Percentiles rank a stretch among this genome's conserved stretches.
These are phyloP conservation scores for Helotiales sp. DNA, from an alignment of 2,329 filamentous ascomycete species.

Conservation along the genomic window DNA sequence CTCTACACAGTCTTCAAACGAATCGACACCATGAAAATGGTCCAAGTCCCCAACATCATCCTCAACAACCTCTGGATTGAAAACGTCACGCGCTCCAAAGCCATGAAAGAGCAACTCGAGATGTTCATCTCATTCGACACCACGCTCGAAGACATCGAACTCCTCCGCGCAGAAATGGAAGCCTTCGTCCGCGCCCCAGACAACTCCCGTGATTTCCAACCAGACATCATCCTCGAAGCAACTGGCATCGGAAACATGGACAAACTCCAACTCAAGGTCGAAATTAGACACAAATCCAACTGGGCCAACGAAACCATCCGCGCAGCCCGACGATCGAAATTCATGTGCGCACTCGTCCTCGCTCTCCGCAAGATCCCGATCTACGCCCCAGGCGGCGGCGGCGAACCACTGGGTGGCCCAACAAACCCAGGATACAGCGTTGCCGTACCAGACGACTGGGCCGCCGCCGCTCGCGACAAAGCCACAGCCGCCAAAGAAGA, in stretches of 20 bases:
- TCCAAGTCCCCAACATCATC: slow-evolving; percentile 83
- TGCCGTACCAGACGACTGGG: slow-evolving; percentile 70
- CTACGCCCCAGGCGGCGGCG: slow-evolving; percentile 76
- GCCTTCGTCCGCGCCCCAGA: slow-evolving; percentile 82
- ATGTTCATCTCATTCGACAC: slow-evolving; percentile 87
- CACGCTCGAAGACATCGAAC: slow-evolving; percentile 84
- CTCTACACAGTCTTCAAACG: slow-evolving; percentile 91
- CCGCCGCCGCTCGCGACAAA: slow-evolving; percentile 65
- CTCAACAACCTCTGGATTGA: slow-evolving; percentile 95
- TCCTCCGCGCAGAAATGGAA: slow-evolving; percentile 83
- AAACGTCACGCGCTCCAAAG: slow-evolving; percentile 87
- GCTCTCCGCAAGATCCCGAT: slow-evolving; percentile 89
- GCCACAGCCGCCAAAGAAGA: slow-evolving; percentile 65
- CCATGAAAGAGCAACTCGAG: slow-evolving; percentile 83
- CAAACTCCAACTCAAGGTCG: slow-evolving; percentile 81
- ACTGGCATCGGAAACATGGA: slow-evolving; percentile 82
- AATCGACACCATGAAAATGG: slow-evolving; percentile 79
- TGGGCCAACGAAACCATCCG: slow-evolving; percentile 88
- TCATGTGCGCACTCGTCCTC: slow-evolving; percentile 90
- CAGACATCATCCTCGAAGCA: slow-evolving; percentile 79
- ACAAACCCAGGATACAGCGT: slow-evolving; percentile 85
- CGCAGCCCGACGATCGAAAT: slow-evolving; percentile 84
- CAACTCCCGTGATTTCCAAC: slow-evolving; percentile 89
- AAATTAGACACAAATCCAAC: slow-evolving; percentile 91
- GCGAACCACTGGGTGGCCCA: slow-evolving; percentile 64